Evolutionary conservation across 257 asterid genomes (phyloP).

Genomic region (Orobanche coerulescens): DNA sequence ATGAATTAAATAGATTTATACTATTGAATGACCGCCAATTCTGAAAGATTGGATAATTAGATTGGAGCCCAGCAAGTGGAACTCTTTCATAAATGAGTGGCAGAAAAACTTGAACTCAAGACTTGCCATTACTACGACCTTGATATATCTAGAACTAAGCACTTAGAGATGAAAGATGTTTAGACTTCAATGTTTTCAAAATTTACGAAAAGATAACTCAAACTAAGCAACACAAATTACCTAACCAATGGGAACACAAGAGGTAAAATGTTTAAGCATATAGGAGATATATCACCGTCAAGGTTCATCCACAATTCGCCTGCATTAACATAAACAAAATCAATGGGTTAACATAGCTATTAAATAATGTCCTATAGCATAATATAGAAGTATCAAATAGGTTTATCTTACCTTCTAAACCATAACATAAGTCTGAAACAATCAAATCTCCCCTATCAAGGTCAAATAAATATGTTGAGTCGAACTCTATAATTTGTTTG

Average conservation of each 20-base stretch:
- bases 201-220: background rate
- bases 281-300: slow-evolving; percentile 85
- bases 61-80: too few species aligned
- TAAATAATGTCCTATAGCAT: slow-evolving; percentile 7
- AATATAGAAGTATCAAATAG: slow-evolving; percentile 8
- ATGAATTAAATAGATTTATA: too few species aligned
- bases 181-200: background rate
- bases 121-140: too few species aligned
- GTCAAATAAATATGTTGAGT: slow-evolving; percentile 59
- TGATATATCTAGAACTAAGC: too few species aligned
- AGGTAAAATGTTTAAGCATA: slow-evolving; percentile 69
- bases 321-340: slow-evolving; percentile 26
- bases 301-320: slow-evolving; percentile 94
- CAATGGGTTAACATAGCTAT: background rate
- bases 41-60: too few species aligned
- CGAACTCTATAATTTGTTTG: slow-evolving; percentile 67
- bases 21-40: too few species aligned
- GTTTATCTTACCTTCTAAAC: slow-evolving; percentile 51
- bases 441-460: slow-evolving; percentile 46
- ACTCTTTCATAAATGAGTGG: too few species aligned
- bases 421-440: slow-evolving; percentile 40
- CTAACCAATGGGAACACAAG: slow-evolving; percentile 54
- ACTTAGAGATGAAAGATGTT: background rate
- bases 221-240: slow-evolving; percentile 30
- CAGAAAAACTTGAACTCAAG: too few species aligned